phyloP scores from a whole-genome alignment of 2,329 filamentous ascomycete species.

The Alternaria sp. region DNA sequence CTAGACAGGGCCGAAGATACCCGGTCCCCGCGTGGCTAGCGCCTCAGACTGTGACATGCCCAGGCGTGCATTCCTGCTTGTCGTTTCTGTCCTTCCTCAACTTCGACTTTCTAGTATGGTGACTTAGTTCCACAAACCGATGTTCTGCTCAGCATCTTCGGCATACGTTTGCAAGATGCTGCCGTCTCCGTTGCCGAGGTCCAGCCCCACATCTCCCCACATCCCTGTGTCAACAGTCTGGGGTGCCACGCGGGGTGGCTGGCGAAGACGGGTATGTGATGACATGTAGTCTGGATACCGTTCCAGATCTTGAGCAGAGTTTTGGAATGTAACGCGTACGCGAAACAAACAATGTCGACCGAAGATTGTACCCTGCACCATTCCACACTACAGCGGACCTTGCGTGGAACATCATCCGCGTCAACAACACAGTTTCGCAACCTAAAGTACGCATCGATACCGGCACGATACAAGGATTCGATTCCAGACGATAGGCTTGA shows the following conservation, averaged over 20 bases:
- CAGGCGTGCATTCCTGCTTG: not conserved
- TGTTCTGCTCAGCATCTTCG: not conserved
- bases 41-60: not conserved
- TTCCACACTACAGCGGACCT: slow-evolving; percentile 17
- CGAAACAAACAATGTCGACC: not conserved
- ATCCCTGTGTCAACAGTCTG: not conserved
- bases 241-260: not conserved
- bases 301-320: not conserved
- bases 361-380: slow-evolving; percentile 10
- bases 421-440: slow-evolving; percentile 42
- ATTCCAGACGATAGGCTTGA: slow-evolving; percentile 18
- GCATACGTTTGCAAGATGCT: not conserved
- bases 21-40: not conserved
- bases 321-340: not conserved
- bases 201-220: slow-evolving; percentile 14
- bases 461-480: slow-evolving; percentile 42
- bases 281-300: no score
- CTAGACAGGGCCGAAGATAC: not conserved
- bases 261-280: no score
- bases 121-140: not conserved
- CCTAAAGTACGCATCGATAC: slow-evolving; percentile 45
- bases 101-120: not conserved
- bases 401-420: slow-evolving; percentile 25
- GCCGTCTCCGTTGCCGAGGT: slow-evolving; percentile 6
- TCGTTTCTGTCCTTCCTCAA: not conserved